Conservation (phyloP, 768 basidiomycete genomes). For the Suillus decipiens region DNA sequence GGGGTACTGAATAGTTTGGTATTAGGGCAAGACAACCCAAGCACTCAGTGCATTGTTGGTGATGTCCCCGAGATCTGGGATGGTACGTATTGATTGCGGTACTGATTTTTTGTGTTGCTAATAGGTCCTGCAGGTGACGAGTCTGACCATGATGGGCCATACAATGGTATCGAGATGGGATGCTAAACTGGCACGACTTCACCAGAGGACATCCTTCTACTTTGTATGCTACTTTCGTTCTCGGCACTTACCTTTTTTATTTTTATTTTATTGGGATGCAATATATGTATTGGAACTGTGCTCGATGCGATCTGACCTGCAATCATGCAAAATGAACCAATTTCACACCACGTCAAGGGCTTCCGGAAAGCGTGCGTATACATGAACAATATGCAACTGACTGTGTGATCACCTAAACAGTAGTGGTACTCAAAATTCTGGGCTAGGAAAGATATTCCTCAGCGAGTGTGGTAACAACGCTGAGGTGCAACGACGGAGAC, state of each 20-base stretch:
- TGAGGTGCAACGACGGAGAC: too few species aligned
- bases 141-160: constrained; percentile 48
- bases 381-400: background rate
- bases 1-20: background rate
- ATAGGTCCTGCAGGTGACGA: constrained; percentile 24
- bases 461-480: too few species aligned
- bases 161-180: constrained; percentile 31
- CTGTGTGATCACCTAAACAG: background rate
- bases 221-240: background rate
- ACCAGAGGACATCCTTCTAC: background rate
- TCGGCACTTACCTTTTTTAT: too few species aligned
- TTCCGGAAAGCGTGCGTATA: background rate
- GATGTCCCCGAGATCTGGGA: constrained; percentile 44
- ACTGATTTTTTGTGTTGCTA: background rate
- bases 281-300: background rate
- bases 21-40: constrained; percentile 62
- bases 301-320: background rate
- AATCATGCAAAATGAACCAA: background rate
- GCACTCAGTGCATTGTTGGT: constrained; percentile 29
- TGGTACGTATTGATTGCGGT: constrained; percentile 11
- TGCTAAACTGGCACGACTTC: constrained; percentile 2
- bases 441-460: too few species aligned
- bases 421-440: too few species aligned
- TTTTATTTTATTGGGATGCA: background rate
- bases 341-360: background rate